These are phyloP conservation scores for Serendipita sp. DNA, from an alignment of 768 basidiomycete genomes.

Conservation along the genomic window DNA sequence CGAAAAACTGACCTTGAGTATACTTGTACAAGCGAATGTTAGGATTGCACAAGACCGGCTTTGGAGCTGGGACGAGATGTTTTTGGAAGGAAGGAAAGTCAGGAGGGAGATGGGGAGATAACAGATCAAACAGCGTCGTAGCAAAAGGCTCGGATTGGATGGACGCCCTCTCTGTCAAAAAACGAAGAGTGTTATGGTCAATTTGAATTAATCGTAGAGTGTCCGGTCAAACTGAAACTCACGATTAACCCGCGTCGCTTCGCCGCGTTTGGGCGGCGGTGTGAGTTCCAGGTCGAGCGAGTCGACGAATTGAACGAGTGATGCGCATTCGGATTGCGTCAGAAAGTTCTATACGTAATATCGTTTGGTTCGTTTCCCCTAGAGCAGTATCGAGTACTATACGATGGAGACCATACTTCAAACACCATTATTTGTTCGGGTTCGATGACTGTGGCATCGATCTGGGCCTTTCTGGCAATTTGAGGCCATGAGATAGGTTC, in stretches of 20 bases:
- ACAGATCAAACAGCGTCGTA: conserved; percentile 28
- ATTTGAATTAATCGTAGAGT: no score
- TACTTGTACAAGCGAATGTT: conserved; percentile 67
- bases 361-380: conserved; percentile 4
- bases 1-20: conserved; percentile 46
- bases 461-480: background rate
- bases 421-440: conserved; percentile 51
- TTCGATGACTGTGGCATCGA: conserved; percentile 23
- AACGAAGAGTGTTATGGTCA: no score
- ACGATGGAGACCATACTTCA: conserved; percentile 27
- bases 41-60: conserved; percentile 47
- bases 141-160: conserved; percentile 46
- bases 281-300: conserved; percentile 44
- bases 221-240: conserved; percentile 14
- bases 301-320: conserved; percentile 44
- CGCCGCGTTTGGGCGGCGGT: conserved; percentile 54
- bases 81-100: conserved; percentile 29
- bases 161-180: conserved; percentile 40
- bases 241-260: conserved; percentile 59
- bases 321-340: conserved; percentile 44
- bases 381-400: background rate
- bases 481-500: background rate
- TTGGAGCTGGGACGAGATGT: conserved; percentile 19
- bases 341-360: conserved; percentile 32
- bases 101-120: conserved; percentile 40